These are phyloP conservation scores for Pugionium cornutum DNA, from an alignment of 345 rosid genomes.

Conservation along the genomic window DNA sequence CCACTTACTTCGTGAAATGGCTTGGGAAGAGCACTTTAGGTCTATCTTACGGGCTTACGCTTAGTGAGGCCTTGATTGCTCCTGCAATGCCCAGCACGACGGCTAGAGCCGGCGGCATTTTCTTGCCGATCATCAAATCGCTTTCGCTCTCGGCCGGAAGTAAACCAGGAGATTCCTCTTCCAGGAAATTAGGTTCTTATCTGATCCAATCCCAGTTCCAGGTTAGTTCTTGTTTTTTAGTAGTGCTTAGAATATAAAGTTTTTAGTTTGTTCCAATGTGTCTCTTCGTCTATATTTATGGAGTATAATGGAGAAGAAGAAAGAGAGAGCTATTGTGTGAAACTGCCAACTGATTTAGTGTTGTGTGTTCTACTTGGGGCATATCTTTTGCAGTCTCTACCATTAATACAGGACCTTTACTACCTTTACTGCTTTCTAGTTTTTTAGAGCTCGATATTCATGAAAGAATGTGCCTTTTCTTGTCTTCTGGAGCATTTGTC, in stretches of 20 bases:
- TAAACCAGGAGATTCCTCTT: conserved; percentile 61
- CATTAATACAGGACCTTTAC: not conserved
- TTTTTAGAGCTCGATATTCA: too few species aligned
- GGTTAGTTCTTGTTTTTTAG: conserved; percentile 43
- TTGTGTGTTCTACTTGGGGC: not conserved
- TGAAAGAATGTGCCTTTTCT: conserved; percentile 6
- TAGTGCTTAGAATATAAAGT: not conserved
- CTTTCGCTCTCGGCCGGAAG: conserved; percentile 82
- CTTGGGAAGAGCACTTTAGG: conserved; percentile 86
- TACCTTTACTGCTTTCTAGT: not conserved
- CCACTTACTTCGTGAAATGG: conserved; percentile 93
- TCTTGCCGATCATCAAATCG: conserved; percentile 87
- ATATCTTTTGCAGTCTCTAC: conserved; percentile 3
- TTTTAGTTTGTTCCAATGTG: not conserved
- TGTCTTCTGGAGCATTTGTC: not conserved
- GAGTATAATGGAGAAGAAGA: not conserved
- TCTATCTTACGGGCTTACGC: conserved; percentile 74
- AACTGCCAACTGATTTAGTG: not conserved
- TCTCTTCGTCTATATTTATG: not conserved
- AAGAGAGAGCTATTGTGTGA: conserved; percentile 2
- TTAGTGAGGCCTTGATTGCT: conserved; percentile 82
- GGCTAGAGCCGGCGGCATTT: conserved; percentile 93
- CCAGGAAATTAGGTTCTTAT: conserved; percentile 73
- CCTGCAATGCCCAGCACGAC: conserved; percentile 95
- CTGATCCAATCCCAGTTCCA: conserved; percentile 79